Percentiles rank a stretch among this genome's conserved stretches.
Conservation (phyloP, 1,139 yeast genomes). For the Geotrichum cucujoidarum region DNA sequence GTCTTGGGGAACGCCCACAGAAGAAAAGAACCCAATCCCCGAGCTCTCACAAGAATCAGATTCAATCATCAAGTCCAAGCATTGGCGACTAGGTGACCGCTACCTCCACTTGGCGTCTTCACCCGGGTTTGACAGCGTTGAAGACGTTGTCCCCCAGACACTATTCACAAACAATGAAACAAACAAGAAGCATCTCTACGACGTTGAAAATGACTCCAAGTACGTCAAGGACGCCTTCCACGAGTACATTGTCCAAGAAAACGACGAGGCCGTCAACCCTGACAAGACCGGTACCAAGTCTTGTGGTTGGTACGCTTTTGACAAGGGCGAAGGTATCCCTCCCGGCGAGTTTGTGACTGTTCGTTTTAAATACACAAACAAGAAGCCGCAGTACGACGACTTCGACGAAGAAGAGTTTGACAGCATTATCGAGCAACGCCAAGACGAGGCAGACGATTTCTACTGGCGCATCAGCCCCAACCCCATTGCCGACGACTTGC, state of each 20-base stretch:
- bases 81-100: conserved; percentile 68
- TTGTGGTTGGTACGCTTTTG: conserved; percentile 78
- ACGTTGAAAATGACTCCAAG: conserved; percentile 47
- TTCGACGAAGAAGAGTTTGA: conserved; percentile 79
- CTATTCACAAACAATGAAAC: conserved; percentile 90
- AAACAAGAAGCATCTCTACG: conserved; percentile 63
- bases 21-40: conserved; percentile 48
- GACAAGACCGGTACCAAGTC: conserved; percentile 65
- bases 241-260: conserved; percentile 64
- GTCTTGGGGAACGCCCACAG: conserved; percentile 74
- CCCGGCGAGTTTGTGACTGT: conserved; percentile 87
- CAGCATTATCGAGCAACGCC: conserved; percentile 62
- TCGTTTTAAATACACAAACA: conserved; percentile 63
- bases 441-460: conserved; percentile 89
- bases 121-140: conserved; percentile 58
- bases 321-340: conserved; percentile 70
- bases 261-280: conserved; percentile 63
- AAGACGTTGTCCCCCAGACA: conserved; percentile 69
- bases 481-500: conserved; percentile 76
- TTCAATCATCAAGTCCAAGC: conserved; percentile 54
- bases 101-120: conserved; percentile 78
- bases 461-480: conserved; percentile 86
- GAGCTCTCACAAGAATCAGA: conserved; percentile 39
- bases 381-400: conserved; percentile 38
- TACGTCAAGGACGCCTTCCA: conserved; percentile 91